Base-by-base conservation (phyloP, 2,329 filamentous ascomycete genomes). In the Colletotrichum orchidophilum region DNA sequence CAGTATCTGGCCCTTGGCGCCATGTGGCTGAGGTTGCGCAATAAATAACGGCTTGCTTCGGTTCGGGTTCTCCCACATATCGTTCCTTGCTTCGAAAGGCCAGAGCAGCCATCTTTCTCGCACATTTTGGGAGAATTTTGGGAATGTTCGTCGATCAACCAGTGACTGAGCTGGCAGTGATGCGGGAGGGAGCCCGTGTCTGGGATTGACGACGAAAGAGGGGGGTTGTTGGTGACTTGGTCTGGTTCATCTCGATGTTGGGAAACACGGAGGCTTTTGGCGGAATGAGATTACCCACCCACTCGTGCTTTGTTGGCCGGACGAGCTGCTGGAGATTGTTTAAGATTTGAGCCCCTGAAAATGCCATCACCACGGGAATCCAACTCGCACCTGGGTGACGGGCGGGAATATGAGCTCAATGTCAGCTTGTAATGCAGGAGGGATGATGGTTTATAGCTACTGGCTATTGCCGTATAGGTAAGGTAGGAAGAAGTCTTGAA, bases 251-350 rank as follows among this genome's bases (percentile, higher is more conserved):
- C 69, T 68, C 21, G 33, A 68, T 49, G 33, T 59, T 53, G 65
- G 58, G 26, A 58, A 63, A 68, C 39, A 54, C 57, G 63, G 68
- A 35, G 64, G 55, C 35, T 24, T 46, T 33, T 69, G 58, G 58
- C 58, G 69, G 52, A 68, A 68, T 71, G 64, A 71, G 27, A 49
- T 58, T 63, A 63, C 49, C 69, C 69, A 63, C 49, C 69, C 69
- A 71, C 58, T 54, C 8, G 58, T 33, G 59, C 33, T 39, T 58
- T 69, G 69, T 71, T 69, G 64, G 52, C 59, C 52, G 58, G 69
- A 46, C 53, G 63, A 68, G 64, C 27, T 59, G 64, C 69, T 68
- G 58, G 69, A 71, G 18, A 70, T 35, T 63, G 33, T 63, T 33
- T 50, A 42, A 49, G 54, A 63, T 58, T 58, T 59, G 58, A 63